Base-by-base conservation (phyloP, 2,329 filamentous ascomycete species). In the Trichophyton simii region DNA sequence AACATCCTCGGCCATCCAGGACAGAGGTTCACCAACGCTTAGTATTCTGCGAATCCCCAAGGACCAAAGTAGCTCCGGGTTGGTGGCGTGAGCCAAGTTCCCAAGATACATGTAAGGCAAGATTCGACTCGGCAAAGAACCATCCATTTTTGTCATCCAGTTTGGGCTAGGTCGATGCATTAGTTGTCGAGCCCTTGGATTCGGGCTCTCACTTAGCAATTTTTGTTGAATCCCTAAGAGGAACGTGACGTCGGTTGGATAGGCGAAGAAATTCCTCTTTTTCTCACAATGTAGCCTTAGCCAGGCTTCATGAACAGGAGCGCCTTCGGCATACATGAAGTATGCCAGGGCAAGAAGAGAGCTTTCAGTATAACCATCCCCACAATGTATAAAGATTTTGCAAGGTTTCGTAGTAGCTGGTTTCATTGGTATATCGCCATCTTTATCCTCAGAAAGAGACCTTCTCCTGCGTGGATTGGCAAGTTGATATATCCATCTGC, bases 31-130 rank as follows among this genome's bases (percentile, higher is more conserved):
- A 1, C 94, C 94, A 34, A 99, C 91, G 68, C 91, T 96, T 31
- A 99, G 78, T 50, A 99, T 86, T 68, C 95, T 89, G 13, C 81
- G 82, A 63, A 99, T 96, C 0, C 92, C 92, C 63, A 99, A 76
- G 52, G 86, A 83, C 64, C 79, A 81, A 36, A 99, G 76, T 36
- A 99, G 77, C 60, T 89, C 87, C 0, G 91, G 89, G 67, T 97
- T 97, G 70, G 97, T 97, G 6, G 94, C 94, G 71, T 99, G 94
- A 0, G 84, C 85, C 15, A 97, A 80, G 68, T 97, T 97, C 1
- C 94, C 94, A 11, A 99, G 82, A 71, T 99, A 99, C 86, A 99
- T 91, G 71, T 97, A 96, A 60, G 91, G 87, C 48, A 96, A 77
- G 44, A 99, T 83, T 13, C 92, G 84, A 70, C 89, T 96, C 0